A percentile compares a stretch with the other conserved stretches of the same genome.
Evolutionary conservation across 2,329 filamentous ascomycete species (phyloP).

Genomic region (Xylariaceae sp.): DNA sequence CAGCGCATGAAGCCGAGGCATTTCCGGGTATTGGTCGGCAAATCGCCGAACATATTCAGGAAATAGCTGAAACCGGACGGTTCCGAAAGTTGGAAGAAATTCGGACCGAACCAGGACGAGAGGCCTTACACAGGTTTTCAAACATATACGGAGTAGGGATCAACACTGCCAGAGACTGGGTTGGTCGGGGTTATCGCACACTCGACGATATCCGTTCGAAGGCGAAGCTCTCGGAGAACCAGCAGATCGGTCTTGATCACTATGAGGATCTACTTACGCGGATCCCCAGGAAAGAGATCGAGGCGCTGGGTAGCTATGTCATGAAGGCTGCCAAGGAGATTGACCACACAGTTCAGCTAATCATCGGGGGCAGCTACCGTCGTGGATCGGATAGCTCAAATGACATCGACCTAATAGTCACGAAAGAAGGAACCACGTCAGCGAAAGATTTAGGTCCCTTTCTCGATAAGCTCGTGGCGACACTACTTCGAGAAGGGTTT

Average conservation of each 20-base stretch:
- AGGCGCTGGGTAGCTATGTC: conserved; percentile 65
- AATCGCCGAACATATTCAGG: conserved; percentile 82
- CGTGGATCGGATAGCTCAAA: conserved; percentile 71
- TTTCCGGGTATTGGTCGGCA: conserved; percentile 69
- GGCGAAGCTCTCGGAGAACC: conserved; percentile 64
- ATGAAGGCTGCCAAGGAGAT: conserved; percentile 54
- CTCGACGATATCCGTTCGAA: conserved; percentile 66
- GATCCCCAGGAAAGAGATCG: conserved; percentile 76
- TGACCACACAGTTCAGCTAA: conserved; percentile 64
- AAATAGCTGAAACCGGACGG: conserved; percentile 73
- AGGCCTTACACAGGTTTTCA: conserved; percentile 66
- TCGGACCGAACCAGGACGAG: conserved; percentile 63
- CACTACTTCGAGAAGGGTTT: conserved; percentile 61
- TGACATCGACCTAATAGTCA: conserved; percentile 85
- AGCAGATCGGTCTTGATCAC: conserved; percentile 73
- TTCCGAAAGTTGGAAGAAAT: conserved; percentile 72
- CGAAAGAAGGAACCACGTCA: conserved; percentile 56
- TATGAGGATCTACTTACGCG: conserved; percentile 76
- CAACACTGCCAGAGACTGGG: conserved; percentile 70
- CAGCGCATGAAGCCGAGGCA: conserved; percentile 64
- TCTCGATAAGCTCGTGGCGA: conserved; percentile 60
- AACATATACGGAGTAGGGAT: conserved; percentile 77
- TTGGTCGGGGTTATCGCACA: conserved; percentile 69
- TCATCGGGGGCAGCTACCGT: conserved; percentile 81
- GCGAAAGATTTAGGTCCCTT: conserved; percentile 59